Base-by-base conservation (phyloP, 768 basidiomycete genomes). In the Kwoniella bestiolae region DNA sequence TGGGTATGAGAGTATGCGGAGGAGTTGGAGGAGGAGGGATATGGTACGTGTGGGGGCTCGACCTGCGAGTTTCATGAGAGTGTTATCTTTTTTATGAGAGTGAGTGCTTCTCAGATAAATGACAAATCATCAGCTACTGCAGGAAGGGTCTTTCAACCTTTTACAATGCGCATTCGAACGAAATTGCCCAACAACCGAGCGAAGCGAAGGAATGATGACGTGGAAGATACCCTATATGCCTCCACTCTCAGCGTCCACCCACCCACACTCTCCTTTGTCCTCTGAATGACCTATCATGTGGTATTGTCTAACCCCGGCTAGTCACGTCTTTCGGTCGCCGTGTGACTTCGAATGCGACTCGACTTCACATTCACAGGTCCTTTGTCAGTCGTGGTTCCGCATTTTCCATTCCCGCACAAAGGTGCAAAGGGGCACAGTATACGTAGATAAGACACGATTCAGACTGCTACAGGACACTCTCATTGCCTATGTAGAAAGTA, bases 1-100 rank as follows among this genome's bases (percentile, higher is more conserved):
- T 21, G 66, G 66, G 25, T 38, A 62, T 7, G 66, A 44, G 1
- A 66, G 2, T 3, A 62, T 14, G 50, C 52, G 52, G n/a, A 55
- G 29, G 6, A 35, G 6, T 9, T 7, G n/a, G 12, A 5, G 18
- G 5, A 55, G 18, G 3, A 55, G 14, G 21, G 52, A 35, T 32
- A 55, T 55, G 5, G 6, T 18, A 18, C 7, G 34, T 23, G 32
- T 8, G 31, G 2, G 23, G 34, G 16, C 52, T 55, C 31, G 52
- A 25, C 52, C 52, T 34, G 52, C 52, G 31, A 55, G 52, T 8
- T 8, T 41, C 38, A n/a, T n/a, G n/a, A n/a, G n/a, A n/a, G n/a
- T n/a, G n/a, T n/a, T n/a, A n/a, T n/a, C n/a, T n/a, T n/a, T 41
- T 41, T 41, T 41, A 8, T 8, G 38, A 41, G 23, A 47, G 23